These are phyloP conservation scores for Coniochaeta sp. DNA, from an alignment of 2,329 filamentous ascomycete species.

Conservation along the genomic window DNA sequence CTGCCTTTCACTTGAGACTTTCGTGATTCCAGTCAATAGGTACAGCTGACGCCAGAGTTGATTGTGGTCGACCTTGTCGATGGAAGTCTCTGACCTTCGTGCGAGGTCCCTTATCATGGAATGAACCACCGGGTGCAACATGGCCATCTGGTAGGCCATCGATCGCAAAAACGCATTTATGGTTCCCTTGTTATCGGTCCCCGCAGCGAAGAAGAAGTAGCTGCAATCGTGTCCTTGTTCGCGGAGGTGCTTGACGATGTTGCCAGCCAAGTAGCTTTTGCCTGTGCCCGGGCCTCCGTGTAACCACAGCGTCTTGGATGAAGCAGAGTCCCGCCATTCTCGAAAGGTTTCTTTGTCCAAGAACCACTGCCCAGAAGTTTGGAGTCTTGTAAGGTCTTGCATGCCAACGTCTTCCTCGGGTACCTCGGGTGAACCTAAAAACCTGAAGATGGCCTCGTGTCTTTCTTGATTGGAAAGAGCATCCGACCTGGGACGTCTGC, in stretches of 20 bases:
- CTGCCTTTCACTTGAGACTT: constrained; percentile 8
- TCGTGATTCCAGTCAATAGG: constrained; percentile 14
- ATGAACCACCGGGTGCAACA: constrained; percentile 14
- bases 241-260: constrained; percentile 1
- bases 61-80: constrained; percentile 17
- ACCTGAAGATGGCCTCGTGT: not conserved
- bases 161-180: constrained; percentile 16
- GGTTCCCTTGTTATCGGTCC: constrained; percentile 30
- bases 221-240: not conserved
- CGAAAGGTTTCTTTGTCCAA: not conserved
- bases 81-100: constrained; percentile 8
- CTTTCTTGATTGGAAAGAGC: not conserved
- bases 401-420: constrained; percentile 13
- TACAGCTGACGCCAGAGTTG: constrained; percentile 20
- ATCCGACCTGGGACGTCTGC: not conserved
- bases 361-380: constrained; percentile 4
- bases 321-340: not conserved
- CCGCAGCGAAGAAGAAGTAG: not conserved
- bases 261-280: constrained; percentile 5
- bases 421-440: constrained; percentile 6
- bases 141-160: constrained; percentile 24
- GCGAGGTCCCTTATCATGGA: constrained; percentile 8
- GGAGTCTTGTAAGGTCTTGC: constrained; percentile 5
- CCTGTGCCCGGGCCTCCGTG: constrained; percentile 7
- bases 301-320: constrained; percentile 5